A percentile compares a stretch with the other conserved stretches of the same genome.
These are phyloP conservation scores for Alternaria triticimaculans DNA, from an alignment of 2,329 filamentous ascomycete genomes.

Conservation along the genomic window DNA sequence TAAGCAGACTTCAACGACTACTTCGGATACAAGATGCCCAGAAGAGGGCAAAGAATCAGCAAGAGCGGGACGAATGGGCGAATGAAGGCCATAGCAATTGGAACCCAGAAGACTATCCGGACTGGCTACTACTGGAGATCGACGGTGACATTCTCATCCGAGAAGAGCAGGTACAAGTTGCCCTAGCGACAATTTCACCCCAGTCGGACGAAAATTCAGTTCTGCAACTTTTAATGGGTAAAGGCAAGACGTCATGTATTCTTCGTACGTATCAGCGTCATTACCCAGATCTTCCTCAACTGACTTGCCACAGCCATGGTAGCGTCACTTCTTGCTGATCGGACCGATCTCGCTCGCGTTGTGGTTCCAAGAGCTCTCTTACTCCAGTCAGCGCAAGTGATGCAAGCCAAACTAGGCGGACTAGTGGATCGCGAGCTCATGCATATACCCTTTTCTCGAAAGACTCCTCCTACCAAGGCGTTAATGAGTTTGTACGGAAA, in stretches of 20 bases:
- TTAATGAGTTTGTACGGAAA: conserved; percentile 44
- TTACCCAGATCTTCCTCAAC: not conserved
- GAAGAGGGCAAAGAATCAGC: conserved; percentile 26
- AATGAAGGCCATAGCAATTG: conserved; percentile 64
- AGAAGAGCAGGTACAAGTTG: conserved; percentile 67
- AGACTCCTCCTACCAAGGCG: conserved; percentile 46
- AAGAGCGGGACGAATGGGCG: conserved; percentile 51
- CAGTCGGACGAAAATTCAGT: conserved; percentile 62
- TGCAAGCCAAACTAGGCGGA: conserved; percentile 63
- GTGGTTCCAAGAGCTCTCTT: conserved; percentile 64
- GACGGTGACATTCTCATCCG: conserved; percentile 70
- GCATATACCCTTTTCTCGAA: conserved; percentile 66
- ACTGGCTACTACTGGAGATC: conserved; percentile 72
- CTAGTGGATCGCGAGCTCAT: conserved; percentile 61
- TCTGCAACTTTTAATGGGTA: conserved; percentile 72
- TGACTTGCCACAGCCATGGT: conserved; percentile 58
- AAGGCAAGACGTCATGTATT: conserved; percentile 71
- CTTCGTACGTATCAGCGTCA: conserved; percentile 25
- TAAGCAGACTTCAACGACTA: conserved; percentile 57
- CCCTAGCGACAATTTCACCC: conserved; percentile 65
- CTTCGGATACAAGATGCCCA: conserved; percentile 51
- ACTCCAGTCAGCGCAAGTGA: conserved; percentile 63
- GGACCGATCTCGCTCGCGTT: conserved; percentile 57
- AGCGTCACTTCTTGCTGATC: conserved; percentile 52
- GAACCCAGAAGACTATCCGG: conserved; percentile 60